Conservation (phyloP, 2,329 filamentous ascomycete genomes). For the Microdochium nivale region DNA sequence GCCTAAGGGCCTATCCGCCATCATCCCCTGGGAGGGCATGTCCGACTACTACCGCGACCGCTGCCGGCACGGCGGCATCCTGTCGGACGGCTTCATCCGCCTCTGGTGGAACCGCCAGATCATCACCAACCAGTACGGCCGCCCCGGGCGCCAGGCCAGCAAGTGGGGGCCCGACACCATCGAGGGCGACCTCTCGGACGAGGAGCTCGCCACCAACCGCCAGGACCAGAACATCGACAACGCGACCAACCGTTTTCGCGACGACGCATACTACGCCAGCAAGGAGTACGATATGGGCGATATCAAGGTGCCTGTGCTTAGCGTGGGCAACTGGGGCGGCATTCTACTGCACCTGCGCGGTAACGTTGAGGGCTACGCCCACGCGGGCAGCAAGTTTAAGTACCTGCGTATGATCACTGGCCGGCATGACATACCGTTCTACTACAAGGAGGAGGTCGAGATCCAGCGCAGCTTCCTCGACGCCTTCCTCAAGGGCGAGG, state of each 20-base stretch:
- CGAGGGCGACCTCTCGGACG: slow-evolving; percentile 47
- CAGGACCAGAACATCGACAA: slow-evolving; percentile 37
- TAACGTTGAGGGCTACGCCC: slow-evolving; percentile 56
- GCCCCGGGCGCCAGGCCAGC: slow-evolving; percentile 15
- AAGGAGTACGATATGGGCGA: slow-evolving; percentile 59
- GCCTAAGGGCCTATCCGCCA: slow-evolving; percentile 36
- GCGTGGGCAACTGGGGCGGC: slow-evolving; percentile 64
- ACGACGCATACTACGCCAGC: slow-evolving; percentile 54
- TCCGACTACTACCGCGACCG: slow-evolving; percentile 47
- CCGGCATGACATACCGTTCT: slow-evolving; percentile 64
- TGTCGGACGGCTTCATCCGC: slow-evolving; percentile 48
- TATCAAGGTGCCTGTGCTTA: slow-evolving; percentile 58
- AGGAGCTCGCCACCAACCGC: slow-evolving; percentile 39
- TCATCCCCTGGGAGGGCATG: slow-evolving; percentile 44
- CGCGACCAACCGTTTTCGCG: slow-evolving; percentile 44
- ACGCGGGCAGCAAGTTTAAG: slow-evolving; percentile 58
- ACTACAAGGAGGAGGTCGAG: slow-evolving; percentile 60
- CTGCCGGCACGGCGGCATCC: slow-evolving; percentile 52
- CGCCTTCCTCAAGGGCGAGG: slow-evolving; percentile 61
- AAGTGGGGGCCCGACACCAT: slow-evolving; percentile 33
- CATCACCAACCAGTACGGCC: slow-evolving; percentile 60
- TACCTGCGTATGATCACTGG: slow-evolving; percentile 63
- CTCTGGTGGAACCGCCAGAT: slow-evolving; percentile 64
- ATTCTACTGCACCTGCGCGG: slow-evolving; percentile 61
- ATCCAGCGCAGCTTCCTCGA: slow-evolving; percentile 60